These are phyloP conservation scores for Colletotrichum filicis DNA, from an alignment of 2,329 filamentous ascomycete species.

Conservation along the genomic window DNA sequence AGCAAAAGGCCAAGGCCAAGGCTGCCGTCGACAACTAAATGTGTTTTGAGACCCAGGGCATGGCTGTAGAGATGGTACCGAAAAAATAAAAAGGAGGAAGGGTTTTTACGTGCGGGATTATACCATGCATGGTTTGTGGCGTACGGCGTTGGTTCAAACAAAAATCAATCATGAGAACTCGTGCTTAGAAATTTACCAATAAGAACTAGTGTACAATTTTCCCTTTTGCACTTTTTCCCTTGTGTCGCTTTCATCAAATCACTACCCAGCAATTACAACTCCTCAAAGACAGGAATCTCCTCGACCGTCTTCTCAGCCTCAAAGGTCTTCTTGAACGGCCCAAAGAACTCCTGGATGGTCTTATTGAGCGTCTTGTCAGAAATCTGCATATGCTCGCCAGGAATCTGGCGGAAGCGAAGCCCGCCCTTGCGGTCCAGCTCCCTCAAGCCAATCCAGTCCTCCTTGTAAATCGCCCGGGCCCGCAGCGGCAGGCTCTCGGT, in stretches of 20 bases:
- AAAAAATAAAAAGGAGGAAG: constrained; percentile 3
- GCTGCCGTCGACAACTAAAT: constrained; percentile 58
- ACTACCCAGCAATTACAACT: constrained; percentile 46
- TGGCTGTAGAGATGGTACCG: neutral
- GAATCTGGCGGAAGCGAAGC: constrained; percentile 77
- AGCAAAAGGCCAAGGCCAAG: constrained; percentile 68
- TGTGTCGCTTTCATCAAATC: neutral
- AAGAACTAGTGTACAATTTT: constrained; percentile 32
- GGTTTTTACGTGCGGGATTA: constrained; percentile 27
- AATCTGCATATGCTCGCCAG: constrained; percentile 88
- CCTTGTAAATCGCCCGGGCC: constrained; percentile 79
- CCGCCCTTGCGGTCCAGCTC: constrained; percentile 81
- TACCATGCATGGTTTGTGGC: constrained; percentile 37
- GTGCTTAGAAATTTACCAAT: constrained; percentile 20
- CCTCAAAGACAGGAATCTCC: constrained; percentile 41
- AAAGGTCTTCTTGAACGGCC: constrained; percentile 57
- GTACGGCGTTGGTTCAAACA: constrained; percentile 36
- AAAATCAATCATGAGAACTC: constrained; percentile 26
- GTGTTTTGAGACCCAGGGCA: neutral
- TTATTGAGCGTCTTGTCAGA: constrained; percentile 72
- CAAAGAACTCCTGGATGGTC: constrained; percentile 75
- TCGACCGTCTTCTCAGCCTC: constrained; percentile 37
- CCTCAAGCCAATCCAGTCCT: constrained; percentile 94
- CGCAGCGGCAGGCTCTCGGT: constrained; percentile 75
- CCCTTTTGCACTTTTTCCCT: constrained; percentile 1